Evolutionary conservation across 2,329 filamentous ascomycete species (phyloP), one percentile per base, ranked within the genome.

Genomic region (Ophidiomyces ophidiicola): DNA sequence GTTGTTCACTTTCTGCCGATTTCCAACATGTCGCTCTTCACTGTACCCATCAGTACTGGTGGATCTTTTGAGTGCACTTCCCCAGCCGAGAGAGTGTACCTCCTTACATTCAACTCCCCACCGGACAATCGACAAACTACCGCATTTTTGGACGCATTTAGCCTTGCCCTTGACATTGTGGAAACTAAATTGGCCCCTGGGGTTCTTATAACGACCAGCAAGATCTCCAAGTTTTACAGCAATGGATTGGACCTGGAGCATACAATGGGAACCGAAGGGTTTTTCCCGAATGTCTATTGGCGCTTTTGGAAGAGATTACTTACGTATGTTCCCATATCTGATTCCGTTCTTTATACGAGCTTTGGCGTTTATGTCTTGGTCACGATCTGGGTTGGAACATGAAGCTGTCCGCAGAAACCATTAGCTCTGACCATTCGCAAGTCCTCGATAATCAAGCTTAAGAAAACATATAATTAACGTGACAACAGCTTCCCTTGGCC

Each of bases 181-280:
- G 79, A 86, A 58, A 71, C 76, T 43, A 69, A 69, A 39, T 69
- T 80, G 51, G 67, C 72, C 0, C 71, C 72, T n/a, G 83, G 83
- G 37, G 82, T 87, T 4, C 68, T 90, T 10, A 66, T 87, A 43
- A 88, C 82, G 4, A 88, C 82, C 0, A 82, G 77, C 29, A 73
- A 70, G 33, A 80, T 87, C 43, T 57, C 66, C 36, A 90, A 90
- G 55, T 88, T 88, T 67, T 90, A 81, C 64, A 79, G 72, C 57
- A 88, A 88, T 61, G 83, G 83, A 0, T 70, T 90, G n/a, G 81
- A 90, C 57, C 71, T 87, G 10, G 68, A 75, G 26, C 72, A 82
- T 54, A 79, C 76, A n/a, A 53, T 68, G 23, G 58, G 61, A 20
- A 74, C 72, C 0, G 68, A 74, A 1, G 68, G 67, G 2, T 88